Percentiles rank a stretch among this genome's conserved stretches.
Evolutionary conservation across 140 eudicot genomes (phyloP).

Genomic region (Stevia rebaudiana): DNA sequence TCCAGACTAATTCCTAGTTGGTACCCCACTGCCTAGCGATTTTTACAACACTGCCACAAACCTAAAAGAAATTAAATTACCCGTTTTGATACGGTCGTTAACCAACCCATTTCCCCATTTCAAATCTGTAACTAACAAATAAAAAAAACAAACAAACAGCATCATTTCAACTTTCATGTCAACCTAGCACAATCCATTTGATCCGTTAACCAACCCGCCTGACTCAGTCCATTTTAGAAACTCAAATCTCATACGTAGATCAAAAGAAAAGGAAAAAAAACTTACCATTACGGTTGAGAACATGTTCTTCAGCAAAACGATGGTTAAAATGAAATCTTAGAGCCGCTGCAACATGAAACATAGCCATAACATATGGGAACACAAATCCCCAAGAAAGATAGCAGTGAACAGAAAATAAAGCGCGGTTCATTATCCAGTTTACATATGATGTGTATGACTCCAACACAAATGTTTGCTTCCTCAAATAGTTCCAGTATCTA

Average conservation of each 20-base stretch:
- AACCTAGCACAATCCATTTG: constrained; percentile 4
- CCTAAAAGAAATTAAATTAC: too few relatives aligned
- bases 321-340: constrained; percentile 44
- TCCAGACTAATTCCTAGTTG: too few relatives aligned
- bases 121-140: background rate
- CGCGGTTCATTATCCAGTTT: constrained; percentile 90
- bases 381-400: constrained; percentile 98
- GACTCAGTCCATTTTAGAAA: background rate
- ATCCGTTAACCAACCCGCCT: background rate
- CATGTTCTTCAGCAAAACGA: constrained; percentile 30
- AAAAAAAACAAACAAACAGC: background rate
- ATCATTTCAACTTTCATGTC: background rate
- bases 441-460: constrained; percentile 75
- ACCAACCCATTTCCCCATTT: background rate
- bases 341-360: constrained; percentile 72
- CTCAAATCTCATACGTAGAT: background rate
- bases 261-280: constrained; percentile 1
- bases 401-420: constrained; percentile 77
- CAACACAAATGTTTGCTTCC: constrained; percentile 94
- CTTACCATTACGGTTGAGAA: constrained; percentile 55
- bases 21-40: too few relatives aligned
- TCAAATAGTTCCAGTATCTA: constrained; percentile 97
- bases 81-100: background rate
- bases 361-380: constrained; percentile 73
- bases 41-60: too few relatives aligned